phyloP scores from a whole-genome alignment of 805 yeast genomes.

The Nakazawaea holstii region DNA sequence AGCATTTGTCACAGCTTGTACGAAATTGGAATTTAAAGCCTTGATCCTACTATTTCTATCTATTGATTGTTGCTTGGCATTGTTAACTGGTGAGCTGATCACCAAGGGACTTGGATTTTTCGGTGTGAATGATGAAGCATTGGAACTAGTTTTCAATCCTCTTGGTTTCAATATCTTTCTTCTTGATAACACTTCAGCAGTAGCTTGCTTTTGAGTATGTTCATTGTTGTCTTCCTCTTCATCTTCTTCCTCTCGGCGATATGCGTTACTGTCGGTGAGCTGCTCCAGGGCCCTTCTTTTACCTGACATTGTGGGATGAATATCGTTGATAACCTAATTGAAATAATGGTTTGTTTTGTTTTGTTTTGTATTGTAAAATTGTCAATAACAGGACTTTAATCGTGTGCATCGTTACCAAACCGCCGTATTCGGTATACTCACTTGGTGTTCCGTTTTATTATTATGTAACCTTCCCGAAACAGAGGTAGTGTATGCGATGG shows the following conservation, averaged over 20 bases:
- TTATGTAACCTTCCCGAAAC: too few species aligned
- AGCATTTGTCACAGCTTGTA: constrained; percentile 38
- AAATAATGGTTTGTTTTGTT: too few species aligned
- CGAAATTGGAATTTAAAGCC: constrained; percentile 62
- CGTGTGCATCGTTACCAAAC: too few species aligned
- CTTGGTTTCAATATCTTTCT: constrained; percentile 46
- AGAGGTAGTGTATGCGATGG: too few species aligned
- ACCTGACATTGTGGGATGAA: constrained; percentile 36
- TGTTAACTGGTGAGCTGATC: constrained; percentile 2
- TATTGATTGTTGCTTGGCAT: constrained; percentile 7
- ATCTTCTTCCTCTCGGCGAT: constrained; percentile 20
- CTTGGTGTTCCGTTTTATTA: too few species aligned
- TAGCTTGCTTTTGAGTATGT: constrained; percentile 39
- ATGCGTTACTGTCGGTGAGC: constrained; percentile 45
- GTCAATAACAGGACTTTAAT: too few species aligned
- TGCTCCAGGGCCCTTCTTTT: constrained; percentile 69
- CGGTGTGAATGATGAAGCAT: constrained; percentile 4
- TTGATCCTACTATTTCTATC: constrained; percentile 45
- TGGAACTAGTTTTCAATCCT: background rate
- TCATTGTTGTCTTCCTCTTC: constrained; percentile 34
- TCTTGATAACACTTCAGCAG: constrained; percentile 55
- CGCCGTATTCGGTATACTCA: too few species aligned
- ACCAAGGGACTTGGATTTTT: constrained; percentile 12
- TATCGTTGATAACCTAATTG: too few species aligned
- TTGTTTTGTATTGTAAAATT: too few species aligned